These are phyloP conservation scores for Phalaenopsis aphrodite DNA, from an alignment of 106 monocot genomes.

Conservation along the genomic window DNA sequence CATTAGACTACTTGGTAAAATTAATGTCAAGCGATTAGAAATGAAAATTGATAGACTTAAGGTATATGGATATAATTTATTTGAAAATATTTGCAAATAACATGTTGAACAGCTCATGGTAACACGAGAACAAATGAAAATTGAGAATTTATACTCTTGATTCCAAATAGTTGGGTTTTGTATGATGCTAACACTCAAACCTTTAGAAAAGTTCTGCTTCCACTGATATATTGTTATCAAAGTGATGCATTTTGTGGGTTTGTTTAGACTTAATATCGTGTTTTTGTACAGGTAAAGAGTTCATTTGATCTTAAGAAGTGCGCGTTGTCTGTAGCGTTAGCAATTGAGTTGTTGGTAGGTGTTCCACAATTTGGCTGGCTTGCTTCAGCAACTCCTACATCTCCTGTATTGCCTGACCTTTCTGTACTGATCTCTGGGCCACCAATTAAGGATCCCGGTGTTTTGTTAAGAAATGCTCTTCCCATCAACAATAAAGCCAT, in stretches of 20 bases:
- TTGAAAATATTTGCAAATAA: too few relatives aligned
- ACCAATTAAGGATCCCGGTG: slow-evolving; percentile 92
- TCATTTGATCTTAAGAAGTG: slow-evolving; percentile 51
- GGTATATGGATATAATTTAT: too few relatives aligned
- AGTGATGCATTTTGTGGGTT: not conserved
- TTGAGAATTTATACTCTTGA: too few relatives aligned
- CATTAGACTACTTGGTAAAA: too few relatives aligned
- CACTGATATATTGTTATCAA: not conserved
- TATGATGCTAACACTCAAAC: too few relatives aligned
- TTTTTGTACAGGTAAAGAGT: slow-evolving; percentile 37
- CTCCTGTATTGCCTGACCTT: slow-evolving; percentile 59
- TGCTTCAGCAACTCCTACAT: slow-evolving; percentile 46
- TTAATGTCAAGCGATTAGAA: too few relatives aligned
- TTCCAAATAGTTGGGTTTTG: too few relatives aligned
- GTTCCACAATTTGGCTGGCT: slow-evolving; percentile 30
- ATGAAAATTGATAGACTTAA: too few relatives aligned
- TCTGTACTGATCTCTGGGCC: slow-evolving; percentile 97
- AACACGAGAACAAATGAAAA: too few relatives aligned
- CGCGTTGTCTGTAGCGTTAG: slow-evolving; percentile 62
- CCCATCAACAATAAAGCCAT: slow-evolving; percentile 93
- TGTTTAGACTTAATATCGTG: not conserved
- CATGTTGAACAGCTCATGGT: too few relatives aligned
- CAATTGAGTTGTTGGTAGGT: slow-evolving; percentile 49
- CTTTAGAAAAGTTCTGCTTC: not conserved
- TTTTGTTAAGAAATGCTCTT: slow-evolving; percentile 77